These are phyloP conservation scores for Oryza australiensis DNA, from an alignment of 176 grass and related monocot genomes.

Conservation along the genomic window DNA sequence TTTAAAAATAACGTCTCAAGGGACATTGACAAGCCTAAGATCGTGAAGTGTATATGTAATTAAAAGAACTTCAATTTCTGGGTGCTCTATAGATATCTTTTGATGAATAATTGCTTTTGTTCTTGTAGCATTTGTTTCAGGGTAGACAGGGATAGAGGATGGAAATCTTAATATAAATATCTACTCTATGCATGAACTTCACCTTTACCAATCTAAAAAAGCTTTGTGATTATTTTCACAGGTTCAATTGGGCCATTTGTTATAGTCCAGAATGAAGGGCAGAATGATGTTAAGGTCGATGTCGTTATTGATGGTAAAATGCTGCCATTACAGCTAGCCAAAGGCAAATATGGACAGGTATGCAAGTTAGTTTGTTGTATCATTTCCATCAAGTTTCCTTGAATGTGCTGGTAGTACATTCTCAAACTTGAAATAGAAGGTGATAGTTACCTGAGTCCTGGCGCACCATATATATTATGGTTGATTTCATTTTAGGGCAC, in stretches of 20 bases:
- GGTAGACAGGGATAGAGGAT: background rate
- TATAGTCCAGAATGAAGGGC: slow-evolving; percentile 51
- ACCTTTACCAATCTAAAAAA: slow-evolving; percentile 2
- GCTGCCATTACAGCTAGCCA: slow-evolving; percentile 20
- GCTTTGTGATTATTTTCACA: slow-evolving; percentile 40
- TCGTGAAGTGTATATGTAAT: background rate
- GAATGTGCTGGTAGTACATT: background rate
- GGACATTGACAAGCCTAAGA: background rate
- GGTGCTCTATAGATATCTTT: background rate
- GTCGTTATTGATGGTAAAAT: slow-evolving; percentile 26
- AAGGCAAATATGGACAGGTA: slow-evolving; percentile 48
- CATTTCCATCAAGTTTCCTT: slow-evolving; percentile 4
- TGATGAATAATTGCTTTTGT: slow-evolving; percentile 3
- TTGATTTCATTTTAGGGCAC: background rate
- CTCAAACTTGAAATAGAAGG: background rate
- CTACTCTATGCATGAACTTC: background rate
- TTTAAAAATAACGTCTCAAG: background rate
- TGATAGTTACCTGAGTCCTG: background rate
- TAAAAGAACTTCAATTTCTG: background rate
- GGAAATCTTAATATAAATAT: background rate
- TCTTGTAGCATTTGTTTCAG: slow-evolving; percentile 6
- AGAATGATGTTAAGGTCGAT: slow-evolving; percentile 40
- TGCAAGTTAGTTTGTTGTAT: slow-evolving; percentile 15
- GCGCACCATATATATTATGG: background rate
- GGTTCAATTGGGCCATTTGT: slow-evolving; percentile 45